Conservation (phyloP, 805 yeast genomes). For the Metschnikowia cubensis region DNA sequence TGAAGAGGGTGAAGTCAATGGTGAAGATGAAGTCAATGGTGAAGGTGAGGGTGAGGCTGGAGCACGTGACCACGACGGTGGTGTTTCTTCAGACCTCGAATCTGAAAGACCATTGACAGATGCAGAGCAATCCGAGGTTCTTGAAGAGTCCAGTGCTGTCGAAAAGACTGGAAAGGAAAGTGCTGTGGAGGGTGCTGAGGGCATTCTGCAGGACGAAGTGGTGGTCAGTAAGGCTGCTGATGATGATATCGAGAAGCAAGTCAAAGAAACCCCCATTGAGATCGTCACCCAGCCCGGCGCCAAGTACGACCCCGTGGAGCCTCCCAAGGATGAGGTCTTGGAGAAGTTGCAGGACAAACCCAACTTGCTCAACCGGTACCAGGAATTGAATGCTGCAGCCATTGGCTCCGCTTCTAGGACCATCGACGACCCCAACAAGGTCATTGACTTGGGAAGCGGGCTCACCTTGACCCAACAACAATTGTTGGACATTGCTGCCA, state of each 20-base stretch:
- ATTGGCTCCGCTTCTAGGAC: constrained; percentile 40
- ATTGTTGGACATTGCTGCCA: constrained; percentile 51
- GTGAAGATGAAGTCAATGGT: neutral
- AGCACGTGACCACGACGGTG: neutral
- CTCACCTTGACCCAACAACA: constrained; percentile 51
- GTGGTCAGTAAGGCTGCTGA: constrained; percentile 15
- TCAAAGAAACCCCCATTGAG: constrained; percentile 33
- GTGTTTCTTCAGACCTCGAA: constrained; percentile 1
- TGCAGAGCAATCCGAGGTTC: constrained; percentile 1
- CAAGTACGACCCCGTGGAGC: constrained; percentile 32
- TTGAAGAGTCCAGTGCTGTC: neutral
- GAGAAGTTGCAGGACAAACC: constrained; percentile 46
- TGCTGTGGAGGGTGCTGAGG: neutral
- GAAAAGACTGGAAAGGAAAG: neutral
- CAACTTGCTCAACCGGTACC: constrained; percentile 43
- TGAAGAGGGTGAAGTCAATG: neutral
- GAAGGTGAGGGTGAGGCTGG: neutral
- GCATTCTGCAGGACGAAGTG: neutral
- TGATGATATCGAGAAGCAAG: constrained; percentile 27
- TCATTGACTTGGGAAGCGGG: constrained; percentile 52
- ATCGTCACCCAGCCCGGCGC: constrained; percentile 30
- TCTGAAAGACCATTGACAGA: constrained; percentile 13
- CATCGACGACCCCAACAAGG: constrained; percentile 47
- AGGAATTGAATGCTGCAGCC: constrained; percentile 48
- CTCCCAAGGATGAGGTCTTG: constrained; percentile 34